Percentiles rank a stretch among this genome's conserved stretches.
Evolutionary conservation across 805 yeast species (phyloP).

Genomic region (Metschnikowia dekortorum): DNA sequence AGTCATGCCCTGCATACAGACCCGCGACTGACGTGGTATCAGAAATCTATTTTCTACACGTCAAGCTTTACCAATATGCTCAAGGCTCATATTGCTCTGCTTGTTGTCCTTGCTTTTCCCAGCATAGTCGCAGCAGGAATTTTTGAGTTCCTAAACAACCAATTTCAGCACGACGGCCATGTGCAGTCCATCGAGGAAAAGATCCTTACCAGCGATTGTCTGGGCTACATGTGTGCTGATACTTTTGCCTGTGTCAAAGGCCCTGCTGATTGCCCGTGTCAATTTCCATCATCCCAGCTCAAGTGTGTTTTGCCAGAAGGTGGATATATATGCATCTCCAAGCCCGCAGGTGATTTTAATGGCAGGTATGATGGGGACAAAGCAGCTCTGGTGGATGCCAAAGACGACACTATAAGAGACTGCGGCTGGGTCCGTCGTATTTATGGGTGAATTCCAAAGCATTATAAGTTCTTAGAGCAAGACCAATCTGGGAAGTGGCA

Average conservation of each 20-base stretch:
- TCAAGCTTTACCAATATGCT: constrained; percentile 5
- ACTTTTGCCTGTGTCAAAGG: constrained; percentile 71
- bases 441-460: constrained; percentile 17
- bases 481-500: too few species aligned
- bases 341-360: constrained; percentile 50
- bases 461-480: too few species aligned
- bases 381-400: constrained; percentile 46
- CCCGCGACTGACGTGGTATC: constrained; percentile 4
- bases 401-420: constrained; percentile 56
- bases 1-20: background rate
- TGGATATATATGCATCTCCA: constrained; percentile 75
- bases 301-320: constrained; percentile 74
- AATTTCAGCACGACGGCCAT: constrained; percentile 7
- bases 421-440: constrained; percentile 84
- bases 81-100: background rate
- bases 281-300: constrained; percentile 77
- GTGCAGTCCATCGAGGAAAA: constrained; percentile 31
- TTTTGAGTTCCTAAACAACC: constrained; percentile 31
- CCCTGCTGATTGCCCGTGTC: constrained; percentile 82
- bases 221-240: constrained; percentile 72
- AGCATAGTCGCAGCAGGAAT: constrained; percentile 25
- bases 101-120: constrained; percentile 6
- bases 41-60: background rate
- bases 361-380: constrained; percentile 33
- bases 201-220: constrained; percentile 47